phyloP scores from a whole-genome alignment of 1,284 basidiomycete species.

The Pseudozyma hubeiensis region DNA sequence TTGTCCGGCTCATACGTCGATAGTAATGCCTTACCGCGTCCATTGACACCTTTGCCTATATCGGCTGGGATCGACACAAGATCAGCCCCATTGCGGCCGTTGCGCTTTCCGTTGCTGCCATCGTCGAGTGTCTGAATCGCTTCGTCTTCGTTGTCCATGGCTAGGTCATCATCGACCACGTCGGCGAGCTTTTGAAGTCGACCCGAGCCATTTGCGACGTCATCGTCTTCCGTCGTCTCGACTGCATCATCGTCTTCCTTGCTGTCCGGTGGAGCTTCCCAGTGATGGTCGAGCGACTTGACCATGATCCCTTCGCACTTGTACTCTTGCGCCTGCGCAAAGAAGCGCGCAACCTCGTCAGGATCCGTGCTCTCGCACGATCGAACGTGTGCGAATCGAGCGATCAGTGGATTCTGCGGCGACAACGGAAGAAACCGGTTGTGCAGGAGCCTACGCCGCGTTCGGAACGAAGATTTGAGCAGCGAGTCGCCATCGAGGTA shows the following conservation, averaged over 20 bases:
- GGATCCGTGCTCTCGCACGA: slow-evolving; percentile 79
- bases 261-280: slow-evolving; percentile 53
- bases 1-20: slow-evolving; percentile 86
- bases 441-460: slow-evolving; percentile 77
- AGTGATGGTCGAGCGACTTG: slow-evolving; percentile 75
- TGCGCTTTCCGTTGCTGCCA: neutral
- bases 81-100: neutral
- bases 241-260: slow-evolving; percentile 54
- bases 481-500: slow-evolving; percentile 74
- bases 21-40: slow-evolving; percentile 77
- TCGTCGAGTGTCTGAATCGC: slow-evolving; percentile 27
- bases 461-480: slow-evolving; percentile 78
- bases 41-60: slow-evolving; percentile 57
- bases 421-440: slow-evolving; percentile 69
- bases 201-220: slow-evolving; percentile 46
- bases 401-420: slow-evolving; percentile 71
- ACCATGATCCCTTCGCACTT: slow-evolving; percentile 94
- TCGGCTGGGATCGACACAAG: neutral
- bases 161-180: slow-evolving; percentile 56
- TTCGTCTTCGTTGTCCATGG: slow-evolving; percentile 54
- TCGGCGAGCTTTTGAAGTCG: slow-evolving; percentile 57
- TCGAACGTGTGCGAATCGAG: slow-evolving; percentile 81
- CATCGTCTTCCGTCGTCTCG: slow-evolving; percentile 3
- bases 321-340: slow-evolving; percentile 81
- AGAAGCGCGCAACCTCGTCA: slow-evolving; percentile 80